A percentile compares a stretch with the other conserved stretches of the same genome.
These are phyloP conservation scores for Aspergillus ochraceus DNA, from an alignment of 2,329 filamentous ascomycete species.

Conservation along the genomic window DNA sequence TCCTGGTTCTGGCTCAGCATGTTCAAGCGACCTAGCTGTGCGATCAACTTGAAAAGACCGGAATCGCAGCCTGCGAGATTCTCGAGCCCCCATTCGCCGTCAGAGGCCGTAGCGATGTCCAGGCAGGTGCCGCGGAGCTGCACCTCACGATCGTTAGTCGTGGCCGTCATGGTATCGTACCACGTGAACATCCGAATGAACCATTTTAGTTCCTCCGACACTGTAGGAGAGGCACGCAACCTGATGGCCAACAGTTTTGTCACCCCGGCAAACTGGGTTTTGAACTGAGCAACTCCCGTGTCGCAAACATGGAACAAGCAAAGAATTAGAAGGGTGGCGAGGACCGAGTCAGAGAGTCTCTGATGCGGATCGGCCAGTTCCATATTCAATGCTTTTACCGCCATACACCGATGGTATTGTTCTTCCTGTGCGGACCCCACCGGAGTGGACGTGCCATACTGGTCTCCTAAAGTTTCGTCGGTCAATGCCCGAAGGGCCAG, in stretches of 20 bases:
- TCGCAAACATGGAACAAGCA: conserved; percentile 94
- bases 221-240: conserved; percentile 58
- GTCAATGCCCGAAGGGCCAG: conserved; percentile 47
- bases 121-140: conserved; percentile 67
- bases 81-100: conserved; percentile 72
- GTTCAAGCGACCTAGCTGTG: conserved; percentile 80
- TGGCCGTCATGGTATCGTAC: conserved; percentile 89
- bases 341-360: conserved; percentile 79
- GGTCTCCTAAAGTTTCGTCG: conserved; percentile 36
- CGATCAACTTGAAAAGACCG: conserved; percentile 81
- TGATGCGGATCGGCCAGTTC: conserved; percentile 75
- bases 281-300: conserved; percentile 88
- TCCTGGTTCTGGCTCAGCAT: conserved; percentile 70
- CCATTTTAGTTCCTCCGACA: conserved; percentile 71
- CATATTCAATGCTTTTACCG: conserved; percentile 78
- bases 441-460: conserved; percentile 43
- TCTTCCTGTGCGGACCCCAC: conserved; percentile 72
- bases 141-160: conserved; percentile 86
- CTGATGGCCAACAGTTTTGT: conserved; percentile 84
- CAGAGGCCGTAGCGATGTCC: conserved; percentile 63
- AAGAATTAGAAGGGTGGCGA: conserved; percentile 82
- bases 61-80: conserved; percentile 87
- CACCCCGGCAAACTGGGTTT: conserved; percentile 88
- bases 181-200: conserved; percentile 92
- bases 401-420: conserved; percentile 79